Evolutionary conservation across 2,329 filamentous ascomycete genomes (phyloP).

Genomic region (Triangularia verruculosa): DNA sequence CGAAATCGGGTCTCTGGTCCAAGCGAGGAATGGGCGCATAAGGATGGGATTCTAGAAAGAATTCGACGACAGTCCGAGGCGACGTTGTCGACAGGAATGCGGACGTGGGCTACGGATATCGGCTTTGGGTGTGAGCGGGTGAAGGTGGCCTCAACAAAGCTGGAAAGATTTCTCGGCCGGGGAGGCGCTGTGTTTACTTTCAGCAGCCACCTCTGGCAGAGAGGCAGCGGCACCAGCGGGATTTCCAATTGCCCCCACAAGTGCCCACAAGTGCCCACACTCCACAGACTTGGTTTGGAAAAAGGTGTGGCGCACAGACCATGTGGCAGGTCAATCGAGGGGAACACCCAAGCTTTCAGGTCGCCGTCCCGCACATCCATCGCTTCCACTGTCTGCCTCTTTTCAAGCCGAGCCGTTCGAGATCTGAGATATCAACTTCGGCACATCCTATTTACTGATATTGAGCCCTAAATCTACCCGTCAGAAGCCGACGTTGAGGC

Average conservation of each 20-base stretch:
- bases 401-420: background rate
- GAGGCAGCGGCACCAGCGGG: slow-evolving; percentile 1
- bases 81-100: background rate
- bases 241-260: background rate
- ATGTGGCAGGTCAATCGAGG: background rate
- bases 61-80: background rate
- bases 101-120: background rate
- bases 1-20: background rate
- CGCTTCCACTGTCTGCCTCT: background rate
- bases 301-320: slow-evolving; percentile 8
- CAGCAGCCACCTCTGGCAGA: slow-evolving; percentile 12
- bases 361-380: slow-evolving; percentile 10
- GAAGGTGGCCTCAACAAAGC: slow-evolving; percentile 18
- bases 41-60: background rate
- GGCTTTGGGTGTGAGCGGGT: background rate
- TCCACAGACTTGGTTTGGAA: too few relatives aligned
- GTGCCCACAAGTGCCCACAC: background rate
- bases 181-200: slow-evolving; percentile 29
- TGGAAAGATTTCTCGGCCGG: slow-evolving; percentile 21
- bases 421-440: slow-evolving; percentile 3
- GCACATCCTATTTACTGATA: background rate
- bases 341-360: background rate
- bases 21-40: background rate
- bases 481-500: background rate
- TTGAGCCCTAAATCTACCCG: background rate